Evolutionary conservation across 1,139 yeast genomes (phyloP), one percentile per base, ranked within the genome.

Genomic region (Geotrichum klebahnii): DNA sequence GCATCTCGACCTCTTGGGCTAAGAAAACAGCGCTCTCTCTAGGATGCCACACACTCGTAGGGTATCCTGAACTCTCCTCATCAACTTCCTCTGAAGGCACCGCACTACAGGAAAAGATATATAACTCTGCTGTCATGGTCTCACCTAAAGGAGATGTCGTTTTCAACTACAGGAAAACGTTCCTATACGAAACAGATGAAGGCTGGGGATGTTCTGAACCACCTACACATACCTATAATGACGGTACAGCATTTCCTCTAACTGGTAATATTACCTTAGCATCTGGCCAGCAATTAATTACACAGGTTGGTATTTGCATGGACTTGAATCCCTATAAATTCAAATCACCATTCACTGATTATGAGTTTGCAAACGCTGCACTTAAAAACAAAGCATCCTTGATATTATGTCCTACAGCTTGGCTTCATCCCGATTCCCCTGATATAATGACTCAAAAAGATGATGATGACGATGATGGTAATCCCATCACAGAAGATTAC

Each of bases 301-400:
- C 53, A 0, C 77, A 81, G 40, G 73, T 89, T 52, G 97, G 96
- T 0, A 88, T 90, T n/a, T 90, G 97, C 65, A 90, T 89, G 97
- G 97, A 89, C 66, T 67, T 90, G 56, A 89, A 87, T 64, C 96
- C 97, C 0, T 84, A 86, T 65, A 76, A 84, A 62, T 90, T 89
- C 64, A 73, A 78, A 57, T 89, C 95, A 1, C 89, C 95, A 1
- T 88, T 86, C 67, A 73, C 76, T 38, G 74, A 72, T 32, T 88
- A 77, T 63, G 97, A 90, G 64, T 87, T 86, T 66, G 77, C 90
- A 0, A 64, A 68, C 26, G 71, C 74, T 47, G 81, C 87, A 53
- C 64, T 71, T 31, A 61, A 68, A 1, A 75, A 80, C 47, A 63
- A 69, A 16, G 77, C 79, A 0, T 72, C 76, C 37, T 67, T 90